Percentiles rank a stretch among this genome's conserved stretches.
phyloP scores from a whole-genome alignment of 192 early-diverging fungal genomes.

The Dissophora globulifera region DNA sequence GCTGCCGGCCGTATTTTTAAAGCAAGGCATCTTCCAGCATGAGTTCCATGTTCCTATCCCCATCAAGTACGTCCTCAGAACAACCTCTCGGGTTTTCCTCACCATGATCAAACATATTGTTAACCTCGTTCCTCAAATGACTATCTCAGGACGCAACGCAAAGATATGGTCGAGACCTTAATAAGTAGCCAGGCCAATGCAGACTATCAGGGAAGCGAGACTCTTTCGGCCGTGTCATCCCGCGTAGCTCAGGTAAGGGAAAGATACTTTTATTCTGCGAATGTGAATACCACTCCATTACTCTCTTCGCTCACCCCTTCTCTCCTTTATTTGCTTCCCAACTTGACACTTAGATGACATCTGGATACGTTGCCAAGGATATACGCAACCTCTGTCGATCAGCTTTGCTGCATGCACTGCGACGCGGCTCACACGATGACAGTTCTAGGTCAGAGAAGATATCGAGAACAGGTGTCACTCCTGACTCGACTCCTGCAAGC shows the following conservation, averaged over 20 bases:
- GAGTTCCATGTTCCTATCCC: constrained; percentile 55
- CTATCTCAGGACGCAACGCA: constrained; percentile 14
- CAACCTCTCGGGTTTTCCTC: too few species aligned
- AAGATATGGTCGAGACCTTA: constrained; percentile 14
- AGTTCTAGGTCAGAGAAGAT: too few species aligned
- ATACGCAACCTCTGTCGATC: constrained; percentile 55
- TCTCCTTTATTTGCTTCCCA: not conserved
- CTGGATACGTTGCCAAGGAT: constrained; percentile 70
- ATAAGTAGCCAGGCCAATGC: not conserved
- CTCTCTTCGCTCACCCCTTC: not conserved
- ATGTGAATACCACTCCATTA: not conserved
- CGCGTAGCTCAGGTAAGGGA: constrained; percentile 23
- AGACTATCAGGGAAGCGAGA: not conserved
- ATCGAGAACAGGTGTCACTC: not conserved
- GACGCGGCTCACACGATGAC: not conserved
- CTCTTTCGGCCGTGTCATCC: constrained; percentile 5
- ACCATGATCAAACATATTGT: too few species aligned
- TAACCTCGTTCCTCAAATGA: too few species aligned
- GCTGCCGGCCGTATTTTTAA: constrained; percentile 51
- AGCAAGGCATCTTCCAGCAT: constrained; percentile 51
- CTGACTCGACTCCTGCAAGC: too few species aligned
- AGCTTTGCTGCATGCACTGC: constrained; percentile 43
- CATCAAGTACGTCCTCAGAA: constrained; percentile 52
- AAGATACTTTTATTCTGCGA: not conserved
- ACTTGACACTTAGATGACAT: constrained; percentile 57